Evolutionary conservation across 345 rosid genomes (phyloP).

Genomic region (Microcos paniculata): DNA sequence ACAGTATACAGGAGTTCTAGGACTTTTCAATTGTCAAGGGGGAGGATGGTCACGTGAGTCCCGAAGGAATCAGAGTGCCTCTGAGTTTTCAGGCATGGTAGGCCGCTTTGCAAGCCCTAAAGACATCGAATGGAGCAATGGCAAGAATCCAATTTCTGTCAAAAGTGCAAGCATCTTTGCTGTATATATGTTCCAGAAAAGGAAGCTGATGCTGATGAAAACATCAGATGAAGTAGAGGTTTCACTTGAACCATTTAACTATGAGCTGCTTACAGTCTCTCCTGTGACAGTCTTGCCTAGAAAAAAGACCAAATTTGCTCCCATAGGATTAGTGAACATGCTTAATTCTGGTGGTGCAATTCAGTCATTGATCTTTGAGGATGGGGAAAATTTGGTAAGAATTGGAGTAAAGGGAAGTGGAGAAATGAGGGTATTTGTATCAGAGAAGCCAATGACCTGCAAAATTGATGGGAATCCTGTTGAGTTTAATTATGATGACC

Average conservation of each 20-base stretch:
- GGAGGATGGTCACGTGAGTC: constrained; percentile 89
- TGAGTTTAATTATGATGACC: constrained; percentile 48
- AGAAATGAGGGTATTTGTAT: constrained; percentile 63
- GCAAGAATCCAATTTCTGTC: constrained; percentile 53
- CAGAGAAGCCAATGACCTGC: constrained; percentile 59
- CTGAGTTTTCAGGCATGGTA: constrained; percentile 48
- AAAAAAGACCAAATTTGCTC: constrained; percentile 54
- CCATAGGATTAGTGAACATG: constrained; percentile 82
- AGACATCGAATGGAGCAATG: constrained; percentile 85
- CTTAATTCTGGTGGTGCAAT: constrained; percentile 84
- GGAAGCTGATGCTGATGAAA: constrained; percentile 22
- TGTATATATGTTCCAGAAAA: constrained; percentile 50
- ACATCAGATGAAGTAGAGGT: constrained; percentile 16
- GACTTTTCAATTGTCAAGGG: constrained; percentile 94
- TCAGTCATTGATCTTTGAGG: constrained; percentile 39
- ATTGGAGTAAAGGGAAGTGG: constrained; percentile 66
- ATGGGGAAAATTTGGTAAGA: constrained; percentile 23
- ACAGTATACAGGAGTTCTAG: constrained; percentile 73
- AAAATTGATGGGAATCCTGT: constrained; percentile 50
- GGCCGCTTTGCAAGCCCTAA: constrained; percentile 49
- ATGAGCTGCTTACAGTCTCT: constrained; percentile 31
- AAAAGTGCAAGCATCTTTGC: constrained; percentile 52
- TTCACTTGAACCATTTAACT: constrained; percentile 23
- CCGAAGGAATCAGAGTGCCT: constrained; percentile 64
- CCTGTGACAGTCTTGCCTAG: constrained; percentile 17